These are phyloP conservation scores for Penicillium silybi DNA, from an alignment of 495 filamentous ascomycete species.

Conservation along the genomic window DNA sequence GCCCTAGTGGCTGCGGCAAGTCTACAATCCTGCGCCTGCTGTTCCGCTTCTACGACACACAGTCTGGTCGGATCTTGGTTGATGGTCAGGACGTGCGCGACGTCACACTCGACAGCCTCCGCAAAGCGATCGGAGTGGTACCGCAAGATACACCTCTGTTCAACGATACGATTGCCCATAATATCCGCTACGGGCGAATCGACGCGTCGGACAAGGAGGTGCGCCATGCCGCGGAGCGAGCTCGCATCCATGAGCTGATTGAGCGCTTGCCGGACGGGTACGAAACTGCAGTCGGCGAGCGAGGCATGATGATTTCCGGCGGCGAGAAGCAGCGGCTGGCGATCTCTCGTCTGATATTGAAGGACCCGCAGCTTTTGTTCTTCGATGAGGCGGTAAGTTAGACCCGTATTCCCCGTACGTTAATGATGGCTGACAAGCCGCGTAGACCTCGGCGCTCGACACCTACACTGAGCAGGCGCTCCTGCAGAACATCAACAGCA, in stretches of 20 bases:
- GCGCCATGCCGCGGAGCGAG: conserved; percentile 68
- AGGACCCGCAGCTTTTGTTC: conserved; percentile 89
- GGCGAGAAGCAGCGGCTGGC: conserved; percentile 95
- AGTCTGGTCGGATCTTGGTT: conserved; percentile 45
- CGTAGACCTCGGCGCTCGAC: conserved; percentile 81
- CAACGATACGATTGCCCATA: conserved; percentile 91
- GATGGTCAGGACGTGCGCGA: conserved; percentile 90
- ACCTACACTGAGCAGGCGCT: conserved; percentile 93
- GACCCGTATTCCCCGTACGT: neutral
- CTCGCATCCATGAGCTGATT: conserved; percentile 81
- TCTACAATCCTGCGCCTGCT: conserved; percentile 86
- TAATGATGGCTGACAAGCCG: neutral
- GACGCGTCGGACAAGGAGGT: conserved; percentile 72
- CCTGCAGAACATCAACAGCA: conserved; percentile 89
- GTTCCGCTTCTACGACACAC: neutral
- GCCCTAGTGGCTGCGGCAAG: conserved; percentile 93
- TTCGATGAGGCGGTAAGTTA: conserved; percentile 84
- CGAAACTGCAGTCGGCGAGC: conserved; percentile 86
- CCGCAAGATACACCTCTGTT: conserved; percentile 97
- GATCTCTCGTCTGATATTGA: conserved; percentile 79
- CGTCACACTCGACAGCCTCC: conserved; percentile 75
- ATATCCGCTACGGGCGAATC: conserved; percentile 92
- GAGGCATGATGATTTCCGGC: conserved; percentile 97
- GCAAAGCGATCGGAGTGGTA: conserved; percentile 87
- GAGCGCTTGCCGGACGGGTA: conserved; percentile 78